Conservation (phyloP, 148 eudicot genomes). For the Polygonum maritimum region DNA sequence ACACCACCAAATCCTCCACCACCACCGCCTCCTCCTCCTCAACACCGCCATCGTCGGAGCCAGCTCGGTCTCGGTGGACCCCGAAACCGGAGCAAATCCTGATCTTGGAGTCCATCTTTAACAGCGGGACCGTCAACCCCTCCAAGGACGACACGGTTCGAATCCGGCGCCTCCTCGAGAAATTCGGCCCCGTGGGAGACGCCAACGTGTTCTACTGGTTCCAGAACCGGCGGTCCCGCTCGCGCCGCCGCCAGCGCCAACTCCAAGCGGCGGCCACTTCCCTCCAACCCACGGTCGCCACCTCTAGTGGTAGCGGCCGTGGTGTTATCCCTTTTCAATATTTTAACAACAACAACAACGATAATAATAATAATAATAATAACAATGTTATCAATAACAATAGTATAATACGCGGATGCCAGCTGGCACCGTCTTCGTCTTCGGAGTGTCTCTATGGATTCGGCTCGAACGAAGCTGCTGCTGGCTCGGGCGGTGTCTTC, state of each 20-base stretch:
- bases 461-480: neutral
- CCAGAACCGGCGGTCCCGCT: constrained; percentile 80
- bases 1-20: neutral
- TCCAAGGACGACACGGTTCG: constrained; percentile 74
- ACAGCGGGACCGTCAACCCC: constrained; percentile 89
- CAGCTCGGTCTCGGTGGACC: constrained; percentile 73
- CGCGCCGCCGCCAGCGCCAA: constrained; percentile 71
- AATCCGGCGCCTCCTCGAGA: constrained; percentile 60
- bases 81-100: constrained; percentile 89
- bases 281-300: neutral
- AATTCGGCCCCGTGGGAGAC: constrained; percentile 75
- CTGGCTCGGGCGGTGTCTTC: neutral
- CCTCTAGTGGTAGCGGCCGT: neutral
- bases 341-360: neutral
- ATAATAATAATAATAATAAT: neutral
- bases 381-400: neutral
- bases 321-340: neutral
- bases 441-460: neutral
- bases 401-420: neutral
- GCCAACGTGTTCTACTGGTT: constrained; percentile 97
- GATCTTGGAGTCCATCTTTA: constrained; percentile 78
- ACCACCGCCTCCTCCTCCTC: neutral
- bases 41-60: constrained; percentile 17
- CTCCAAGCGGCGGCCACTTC: constrained; percentile 28
- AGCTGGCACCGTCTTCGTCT: constrained; percentile 7